Evolutionary conservation across 2,329 filamentous ascomycete genomes (phyloP).

Genomic region (Teratosphaeriaceae sp.): DNA sequence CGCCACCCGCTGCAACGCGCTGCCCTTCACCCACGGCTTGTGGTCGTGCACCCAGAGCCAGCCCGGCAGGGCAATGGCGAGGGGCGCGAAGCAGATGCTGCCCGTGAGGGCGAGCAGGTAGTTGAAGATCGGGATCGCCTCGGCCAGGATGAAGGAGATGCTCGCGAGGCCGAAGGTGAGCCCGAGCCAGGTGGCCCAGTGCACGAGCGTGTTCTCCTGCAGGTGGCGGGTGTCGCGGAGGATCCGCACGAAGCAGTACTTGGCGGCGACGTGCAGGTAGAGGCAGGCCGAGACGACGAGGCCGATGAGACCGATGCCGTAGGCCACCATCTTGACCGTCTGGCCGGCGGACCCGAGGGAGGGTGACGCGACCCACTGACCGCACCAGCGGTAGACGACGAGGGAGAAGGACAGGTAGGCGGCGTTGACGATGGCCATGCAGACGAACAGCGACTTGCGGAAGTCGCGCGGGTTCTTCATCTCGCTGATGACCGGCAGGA

Average conservation of each 20-base stretch:
- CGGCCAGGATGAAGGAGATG: constrained; percentile 45
- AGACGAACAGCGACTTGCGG: constrained; percentile 53
- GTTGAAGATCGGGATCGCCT: constrained; percentile 51
- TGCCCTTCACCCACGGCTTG: constrained; percentile 34
- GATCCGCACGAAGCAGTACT: constrained; percentile 52
- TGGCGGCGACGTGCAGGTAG: constrained; percentile 46
- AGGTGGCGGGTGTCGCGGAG: constrained; percentile 46
- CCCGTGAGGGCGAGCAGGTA: constrained; percentile 45
- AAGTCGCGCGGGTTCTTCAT: constrained; percentile 56
- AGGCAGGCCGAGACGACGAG: constrained; percentile 45
- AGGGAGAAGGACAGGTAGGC: constrained; percentile 54
- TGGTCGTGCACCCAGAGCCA: constrained; percentile 49
- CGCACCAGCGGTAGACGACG: constrained; percentile 57
- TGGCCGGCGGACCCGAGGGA: constrained; percentile 55
- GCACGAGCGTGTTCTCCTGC: constrained; percentile 44
- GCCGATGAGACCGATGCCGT: constrained; percentile 52
- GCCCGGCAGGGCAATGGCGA: constrained; percentile 43
- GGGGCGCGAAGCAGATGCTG: constrained; percentile 45
- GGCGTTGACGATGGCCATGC: constrained; percentile 51
- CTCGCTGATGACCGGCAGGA: constrained; percentile 59
- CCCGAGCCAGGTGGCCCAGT: constrained; percentile 48
- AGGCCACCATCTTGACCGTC: constrained; percentile 54
- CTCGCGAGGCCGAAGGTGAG: constrained; percentile 38
- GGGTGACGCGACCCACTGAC: constrained; percentile 56
- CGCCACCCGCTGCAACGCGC: constrained; percentile 27